Evolutionary conservation across 2,329 filamentous ascomycete species (phyloP), one percentile per base, ranked within the genome.

Genomic region (Botryotinia globosa): DNA sequence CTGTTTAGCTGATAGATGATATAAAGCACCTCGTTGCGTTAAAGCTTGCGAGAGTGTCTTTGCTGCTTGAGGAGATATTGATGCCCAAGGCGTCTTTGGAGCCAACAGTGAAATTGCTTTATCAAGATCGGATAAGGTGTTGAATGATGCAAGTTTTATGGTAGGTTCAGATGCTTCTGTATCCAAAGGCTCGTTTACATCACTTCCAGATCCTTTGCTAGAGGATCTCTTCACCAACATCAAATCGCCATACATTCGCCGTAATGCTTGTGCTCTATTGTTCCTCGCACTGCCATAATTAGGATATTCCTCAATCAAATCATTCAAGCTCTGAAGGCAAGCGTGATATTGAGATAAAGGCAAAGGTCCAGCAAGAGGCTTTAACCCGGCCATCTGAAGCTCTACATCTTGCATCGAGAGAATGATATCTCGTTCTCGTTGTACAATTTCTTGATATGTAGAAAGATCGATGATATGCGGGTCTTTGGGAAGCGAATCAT

Each of bases 271-370:
- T 4, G 90, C 92, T 67, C 92, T 86, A 81, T 95, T 94, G 80
- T 94, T 92, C 73, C 89, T 87, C 9, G 89, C 91, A 75, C 90
- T 92, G 34, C 92, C 91, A 81, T 94, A 94, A 45, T 83, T 81
- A 4, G 92, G 90, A 70, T 88, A 80, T 37, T 86, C 81, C 3
- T 83, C 78, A 58, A 94, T 87, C 45, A 94, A 83, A 3, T 81
- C 79, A 44, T 85, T 84, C 8, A 94, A 83, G 9, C 83, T 81
- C 16, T 80, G 79, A 29, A 90, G 80, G 70, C 85, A 85, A 51
- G 81, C 74, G 39, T 81, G 82, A 77, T 89, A 90, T 82, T 80
- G n/a, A 77, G 80, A 2, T 82, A 79, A 62, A 79, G 82, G 65
- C 83, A 80, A 59, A 56, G 73, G 69, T 32, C 71, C 59, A 64